phyloP scores from a whole-genome alignment of 305 asterid genomes.

The Andrographis paniculata region DNA sequence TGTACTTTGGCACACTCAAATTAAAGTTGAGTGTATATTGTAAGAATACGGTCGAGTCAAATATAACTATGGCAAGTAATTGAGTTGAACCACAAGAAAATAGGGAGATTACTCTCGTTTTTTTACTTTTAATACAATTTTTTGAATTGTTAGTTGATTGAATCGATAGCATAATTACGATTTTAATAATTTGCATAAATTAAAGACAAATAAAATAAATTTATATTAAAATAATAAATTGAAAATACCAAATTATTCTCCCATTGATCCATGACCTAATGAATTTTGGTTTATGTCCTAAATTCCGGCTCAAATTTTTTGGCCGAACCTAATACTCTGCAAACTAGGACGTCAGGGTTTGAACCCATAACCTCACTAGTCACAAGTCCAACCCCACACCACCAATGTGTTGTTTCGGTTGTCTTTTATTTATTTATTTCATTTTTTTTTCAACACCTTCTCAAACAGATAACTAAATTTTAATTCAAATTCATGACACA shows the following conservation, averaged over 20 bases:
- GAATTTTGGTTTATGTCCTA: not conserved
- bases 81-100: not conserved
- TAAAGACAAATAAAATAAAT: too few species aligned
- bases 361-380: too few species aligned
- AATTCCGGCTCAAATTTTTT: not conserved
- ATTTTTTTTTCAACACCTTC: too few species aligned
- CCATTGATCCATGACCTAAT: not conserved
- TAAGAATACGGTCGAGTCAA: not conserved
- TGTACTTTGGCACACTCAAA: not conserved
- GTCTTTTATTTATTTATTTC: too few species aligned
- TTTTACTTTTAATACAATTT: not conserved
- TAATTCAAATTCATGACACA: not conserved
- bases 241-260: too few species aligned
- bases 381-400: too few species aligned
- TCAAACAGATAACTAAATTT: too few species aligned
- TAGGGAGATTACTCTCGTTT: not conserved
- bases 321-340: too few species aligned
- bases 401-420: too few species aligned
- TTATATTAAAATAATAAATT: too few species aligned
- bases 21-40: not conserved
- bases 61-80: not conserved
- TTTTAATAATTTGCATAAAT: not conserved
- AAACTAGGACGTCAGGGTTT: too few species aligned
- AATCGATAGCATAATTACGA: not conserved
- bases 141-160: not conserved